phyloP scores from a whole-genome alignment of 305 asterid species.

The Solanum hybrid region DNA sequence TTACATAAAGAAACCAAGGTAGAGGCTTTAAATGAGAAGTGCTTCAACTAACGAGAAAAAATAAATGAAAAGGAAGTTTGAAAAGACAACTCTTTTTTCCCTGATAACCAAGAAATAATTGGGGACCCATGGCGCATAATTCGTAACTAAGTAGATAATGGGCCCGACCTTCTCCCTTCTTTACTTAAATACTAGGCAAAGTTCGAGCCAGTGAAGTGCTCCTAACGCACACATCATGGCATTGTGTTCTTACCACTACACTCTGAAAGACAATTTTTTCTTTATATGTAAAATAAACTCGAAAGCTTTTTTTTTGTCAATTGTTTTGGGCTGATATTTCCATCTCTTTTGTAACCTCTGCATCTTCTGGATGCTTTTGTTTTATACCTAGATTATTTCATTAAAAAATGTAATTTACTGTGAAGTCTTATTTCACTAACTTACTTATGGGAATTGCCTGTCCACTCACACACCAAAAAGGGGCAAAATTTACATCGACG shows the following conservation, averaged over 20 bases:
- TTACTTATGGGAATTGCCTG: not conserved
- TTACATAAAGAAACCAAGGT: not conserved
- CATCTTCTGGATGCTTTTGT: not conserved
- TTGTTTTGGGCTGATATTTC: not conserved
- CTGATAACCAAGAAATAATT: not conserved
- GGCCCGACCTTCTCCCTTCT: not conserved
- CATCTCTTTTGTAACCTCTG: not conserved
- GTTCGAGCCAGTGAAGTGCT: not conserved
- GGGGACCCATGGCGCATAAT: not conserved
- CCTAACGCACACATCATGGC: not conserved
- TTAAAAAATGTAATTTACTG: not conserved
- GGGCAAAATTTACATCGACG: not conserved
- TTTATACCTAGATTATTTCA: not conserved
- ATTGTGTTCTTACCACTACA: not conserved
- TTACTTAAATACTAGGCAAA: not conserved
- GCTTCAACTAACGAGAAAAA: not conserved
- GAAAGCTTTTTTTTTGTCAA: not conserved
- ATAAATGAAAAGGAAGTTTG: not conserved
- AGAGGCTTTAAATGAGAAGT: not conserved
- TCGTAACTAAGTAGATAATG: not conserved
- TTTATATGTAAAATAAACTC: not conserved
- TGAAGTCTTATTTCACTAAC: not conserved
- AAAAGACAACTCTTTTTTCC: not conserved
- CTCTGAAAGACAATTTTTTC: not conserved
- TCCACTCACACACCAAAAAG: not conserved